A percentile compares a stretch with the other conserved stretches of the same genome.
Conservation (phyloP, 495 filamentous ascomycete species). For the Tuber borchii region DNA sequence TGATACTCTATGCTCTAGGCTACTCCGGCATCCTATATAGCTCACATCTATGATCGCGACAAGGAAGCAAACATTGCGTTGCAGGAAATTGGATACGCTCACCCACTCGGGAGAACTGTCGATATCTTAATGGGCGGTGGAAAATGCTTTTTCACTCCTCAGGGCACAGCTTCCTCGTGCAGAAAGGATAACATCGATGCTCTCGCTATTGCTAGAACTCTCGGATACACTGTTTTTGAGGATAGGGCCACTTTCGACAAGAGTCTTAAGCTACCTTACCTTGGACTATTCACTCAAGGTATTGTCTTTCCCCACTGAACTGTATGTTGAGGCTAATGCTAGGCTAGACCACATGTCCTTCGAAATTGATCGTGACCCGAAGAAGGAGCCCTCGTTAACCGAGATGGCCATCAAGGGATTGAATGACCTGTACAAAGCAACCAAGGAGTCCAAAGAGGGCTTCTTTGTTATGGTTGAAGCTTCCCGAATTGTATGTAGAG, state of each 20-base stretch:
- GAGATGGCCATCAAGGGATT: slow-evolving; percentile 43
- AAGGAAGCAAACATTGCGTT: slow-evolving; percentile 42
- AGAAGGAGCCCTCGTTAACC: slow-evolving; percentile 40
- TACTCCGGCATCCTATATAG: slow-evolving; percentile 40
- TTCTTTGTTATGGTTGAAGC: slow-evolving; percentile 46
- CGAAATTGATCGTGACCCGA: slow-evolving; percentile 42
- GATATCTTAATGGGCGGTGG: slow-evolving; percentile 44
- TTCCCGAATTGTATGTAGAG: slow-evolving; percentile 37
- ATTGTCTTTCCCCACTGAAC: not conserved
- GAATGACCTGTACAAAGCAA: slow-evolving; percentile 41
- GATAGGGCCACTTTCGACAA: slow-evolving; percentile 42
- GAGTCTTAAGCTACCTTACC: slow-evolving; percentile 40
- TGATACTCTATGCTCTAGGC: slow-evolving; percentile 17
- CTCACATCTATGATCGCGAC: slow-evolving; percentile 42
- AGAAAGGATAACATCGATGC: slow-evolving; percentile 42
- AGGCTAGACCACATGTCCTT: slow-evolving; percentile 42
- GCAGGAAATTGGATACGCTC: slow-evolving; percentile 40
- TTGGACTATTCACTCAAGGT: slow-evolving; percentile 42
- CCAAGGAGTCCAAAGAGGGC: slow-evolving; percentile 38
- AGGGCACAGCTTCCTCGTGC: slow-evolving; percentile 39
- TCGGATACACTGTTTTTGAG: slow-evolving; percentile 42
- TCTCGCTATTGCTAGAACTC: slow-evolving; percentile 35
- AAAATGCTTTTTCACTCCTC: slow-evolving; percentile 43
- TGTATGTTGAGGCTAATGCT: slow-evolving; percentile 5
- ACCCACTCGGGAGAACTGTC: slow-evolving; percentile 41